Evolutionary conservation across 495 filamentous ascomycete genomes (phyloP).

Genomic region (Xylona heveae): DNA sequence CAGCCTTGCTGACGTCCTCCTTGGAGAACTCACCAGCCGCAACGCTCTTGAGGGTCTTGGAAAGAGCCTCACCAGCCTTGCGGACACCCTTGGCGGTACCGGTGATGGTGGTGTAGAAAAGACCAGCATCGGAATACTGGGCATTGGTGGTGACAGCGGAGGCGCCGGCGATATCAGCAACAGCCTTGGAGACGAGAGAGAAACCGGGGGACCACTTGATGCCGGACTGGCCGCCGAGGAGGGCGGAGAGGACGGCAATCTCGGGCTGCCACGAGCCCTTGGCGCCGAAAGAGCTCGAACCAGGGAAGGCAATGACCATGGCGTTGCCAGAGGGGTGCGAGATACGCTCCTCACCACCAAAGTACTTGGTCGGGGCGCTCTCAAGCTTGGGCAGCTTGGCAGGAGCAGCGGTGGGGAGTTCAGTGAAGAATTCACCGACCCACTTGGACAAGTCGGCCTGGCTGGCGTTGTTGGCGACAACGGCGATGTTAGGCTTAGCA

Average conservation of each 20-base stretch:
- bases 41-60: slow-evolving; percentile 62
- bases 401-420: slow-evolving; percentile 16
- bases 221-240: slow-evolving; percentile 72
- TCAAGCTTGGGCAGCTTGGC: slow-evolving; percentile 14
- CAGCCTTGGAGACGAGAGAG: slow-evolving; percentile 64
- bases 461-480: slow-evolving; percentile 73
- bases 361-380: slow-evolving; percentile 51
- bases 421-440: slow-evolving; percentile 74
- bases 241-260: slow-evolving; percentile 64
- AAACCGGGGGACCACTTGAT: slow-evolving; percentile 96
- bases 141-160: slow-evolving; percentile 47
- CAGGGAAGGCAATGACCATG: slow-evolving; percentile 78
- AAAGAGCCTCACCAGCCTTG: slow-evolving; percentile 35
- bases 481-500: slow-evolving; percentile 68
- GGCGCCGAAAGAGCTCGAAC: slow-evolving; percentile 50
- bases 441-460: slow-evolving; percentile 65
- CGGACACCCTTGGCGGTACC: slow-evolving; percentile 49
- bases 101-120: slow-evolving; percentile 59
- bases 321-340: slow-evolving; percentile 50
- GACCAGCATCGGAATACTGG: slow-evolving; percentile 85
- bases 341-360: slow-evolving; percentile 84
- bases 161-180: slow-evolving; percentile 40
- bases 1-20: slow-evolving; percentile 80
- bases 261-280: slow-evolving; percentile 67
- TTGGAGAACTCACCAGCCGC: slow-evolving; percentile 50